phyloP scores from a whole-genome alignment of 495 filamentous ascomycete genomes.

The Penicillium lividum region DNA sequence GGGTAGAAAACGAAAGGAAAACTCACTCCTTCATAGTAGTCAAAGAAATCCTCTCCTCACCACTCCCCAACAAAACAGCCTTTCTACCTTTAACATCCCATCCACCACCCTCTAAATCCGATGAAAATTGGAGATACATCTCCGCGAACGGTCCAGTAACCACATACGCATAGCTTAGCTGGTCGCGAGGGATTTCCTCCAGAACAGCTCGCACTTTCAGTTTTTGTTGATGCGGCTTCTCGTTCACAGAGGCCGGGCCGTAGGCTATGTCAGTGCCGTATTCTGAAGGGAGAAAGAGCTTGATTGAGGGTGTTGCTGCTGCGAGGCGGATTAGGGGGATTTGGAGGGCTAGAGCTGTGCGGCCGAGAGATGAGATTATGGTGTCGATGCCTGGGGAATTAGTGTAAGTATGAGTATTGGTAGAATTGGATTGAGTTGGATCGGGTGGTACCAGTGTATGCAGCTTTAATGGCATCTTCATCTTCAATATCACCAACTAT shows the following conservation, averaged over 20 bases:
- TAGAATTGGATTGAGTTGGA: not conserved
- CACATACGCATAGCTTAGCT: conserved; percentile 65
- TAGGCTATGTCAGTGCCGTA: conserved; percentile 77
- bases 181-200: conserved; percentile 34
- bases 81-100: conserved; percentile 57
- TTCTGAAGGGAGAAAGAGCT: conserved; percentile 71
- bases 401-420: not conserved
- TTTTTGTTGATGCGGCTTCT: conserved; percentile 71
- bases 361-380: conserved; percentile 63
- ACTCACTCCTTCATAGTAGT: conserved; percentile 68
- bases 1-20: not conserved
- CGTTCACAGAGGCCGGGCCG: conserved; percentile 54
- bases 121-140: conserved; percentile 53
- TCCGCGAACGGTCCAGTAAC: conserved; percentile 70
- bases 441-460: conserved; percentile 46
- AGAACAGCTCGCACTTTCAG: conserved; percentile 63
- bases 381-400: conserved; percentile 57
- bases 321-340: conserved; percentile 60
- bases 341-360: conserved; percentile 57
- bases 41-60: conserved; percentile 59
- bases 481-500: conserved; percentile 61
- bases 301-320: conserved; percentile 53
- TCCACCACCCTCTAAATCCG: conserved; percentile 43
- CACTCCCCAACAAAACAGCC: conserved; percentile 57
- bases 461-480: conserved; percentile 50